Conservation (phyloP, 129 eudicot genomes). For the Chrysanthemum makinoi region DNA sequence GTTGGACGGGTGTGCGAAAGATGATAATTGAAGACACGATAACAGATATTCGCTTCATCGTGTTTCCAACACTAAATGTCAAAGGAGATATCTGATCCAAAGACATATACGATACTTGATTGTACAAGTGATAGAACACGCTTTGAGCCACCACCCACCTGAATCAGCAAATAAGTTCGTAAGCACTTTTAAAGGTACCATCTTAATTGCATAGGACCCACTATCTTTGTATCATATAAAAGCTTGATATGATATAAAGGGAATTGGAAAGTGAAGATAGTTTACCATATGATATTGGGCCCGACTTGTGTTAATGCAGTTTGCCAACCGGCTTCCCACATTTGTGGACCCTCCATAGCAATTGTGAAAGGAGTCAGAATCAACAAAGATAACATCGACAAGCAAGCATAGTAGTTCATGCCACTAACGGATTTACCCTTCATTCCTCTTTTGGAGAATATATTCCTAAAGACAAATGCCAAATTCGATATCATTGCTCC, state of each 20-base stretch:
- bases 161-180: not conserved
- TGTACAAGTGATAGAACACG: conserved; percentile 57
- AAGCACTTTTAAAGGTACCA: too few species aligned
- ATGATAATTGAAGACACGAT: conserved; percentile 62
- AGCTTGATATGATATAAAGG: not conserved
- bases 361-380: conserved; percentile 61
- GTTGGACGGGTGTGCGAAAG: conserved; percentile 53
- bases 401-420: conserved; percentile 69
- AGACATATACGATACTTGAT: conserved; percentile 66
- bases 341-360: conserved; percentile 64
- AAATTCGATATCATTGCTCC: conserved; percentile 68
- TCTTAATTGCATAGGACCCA: too few species aligned
- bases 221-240: too few species aligned
- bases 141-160: conserved; percentile 74
- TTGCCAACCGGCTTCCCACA: conserved; percentile 65
- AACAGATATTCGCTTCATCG: conserved; percentile 68
- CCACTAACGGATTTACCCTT: conserved; percentile 74
- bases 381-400: conserved; percentile 51
- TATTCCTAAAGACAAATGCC: conserved; percentile 60
- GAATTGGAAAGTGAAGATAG: conserved; percentile 2
- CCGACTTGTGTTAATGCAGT: conserved; percentile 51
- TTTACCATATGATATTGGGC: conserved; percentile 58
- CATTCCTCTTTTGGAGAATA: conserved; percentile 64
- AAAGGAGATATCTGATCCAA: conserved; percentile 60
- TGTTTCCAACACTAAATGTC: conserved; percentile 64